phyloP scores from a whole-genome alignment of 495 filamentous ascomycete species.

The Aspergillus funiculosus region DNA sequence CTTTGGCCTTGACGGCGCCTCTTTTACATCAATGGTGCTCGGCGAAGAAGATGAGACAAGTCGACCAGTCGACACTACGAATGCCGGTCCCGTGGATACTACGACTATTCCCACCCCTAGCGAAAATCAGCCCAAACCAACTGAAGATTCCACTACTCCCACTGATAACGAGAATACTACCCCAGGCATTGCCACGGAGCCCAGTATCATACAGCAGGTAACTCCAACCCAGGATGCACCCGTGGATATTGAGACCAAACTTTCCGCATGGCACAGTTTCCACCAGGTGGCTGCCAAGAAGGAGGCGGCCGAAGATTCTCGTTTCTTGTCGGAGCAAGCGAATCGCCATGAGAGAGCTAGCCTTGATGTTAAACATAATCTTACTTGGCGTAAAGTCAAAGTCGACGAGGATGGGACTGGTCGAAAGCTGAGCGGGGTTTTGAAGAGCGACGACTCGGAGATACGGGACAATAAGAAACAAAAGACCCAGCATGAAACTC shows the following conservation, averaged over 20 bases:
- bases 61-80: neutral
- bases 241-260: constrained; percentile 4
- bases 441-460: constrained; percentile 7
- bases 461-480: constrained; percentile 21
- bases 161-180: neutral
- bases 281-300: constrained; percentile 22
- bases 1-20: constrained; percentile 23
- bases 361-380: constrained; percentile 16
- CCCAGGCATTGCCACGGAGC: neutral
- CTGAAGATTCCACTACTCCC: neutral
- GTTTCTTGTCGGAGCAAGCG: constrained; percentile 17
- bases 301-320: constrained; percentile 26
- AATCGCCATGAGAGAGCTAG: neutral
- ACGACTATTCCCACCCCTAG: neutral
- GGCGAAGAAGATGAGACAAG: constrained; percentile 5
- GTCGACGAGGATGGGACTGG: constrained; percentile 17
- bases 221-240: neutral
- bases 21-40: neutral
- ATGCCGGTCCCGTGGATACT: neutral
- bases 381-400: constrained; percentile 27
- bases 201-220: neutral
- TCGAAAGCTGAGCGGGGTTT: constrained; percentile 16
- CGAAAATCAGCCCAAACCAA: neutral
- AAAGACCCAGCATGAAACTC: constrained; percentile 16
- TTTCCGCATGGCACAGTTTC: constrained; percentile 37